Evolutionary conservation across 495 filamentous ascomycete genomes (phyloP).

Genomic region (Gamarada debralockiae): DNA sequence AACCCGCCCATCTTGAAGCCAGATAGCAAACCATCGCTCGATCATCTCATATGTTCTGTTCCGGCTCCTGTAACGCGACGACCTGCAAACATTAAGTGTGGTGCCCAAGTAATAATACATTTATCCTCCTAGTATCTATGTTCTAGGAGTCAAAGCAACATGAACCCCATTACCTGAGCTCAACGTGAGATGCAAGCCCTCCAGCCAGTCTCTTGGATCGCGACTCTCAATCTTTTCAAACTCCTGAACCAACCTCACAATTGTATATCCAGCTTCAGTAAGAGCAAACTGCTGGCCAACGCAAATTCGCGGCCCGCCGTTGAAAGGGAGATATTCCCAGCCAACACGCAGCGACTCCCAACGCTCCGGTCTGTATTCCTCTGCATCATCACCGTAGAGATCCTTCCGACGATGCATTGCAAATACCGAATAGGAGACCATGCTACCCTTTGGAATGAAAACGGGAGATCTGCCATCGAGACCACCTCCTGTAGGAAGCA

Average conservation of each 20-base stretch:
- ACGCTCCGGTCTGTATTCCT: slow-evolving; percentile 39
- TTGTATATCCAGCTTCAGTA: slow-evolving; percentile 70
- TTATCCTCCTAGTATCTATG: too few relatives aligned
- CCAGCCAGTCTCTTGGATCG: not conserved
- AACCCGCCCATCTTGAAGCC: too few relatives aligned
- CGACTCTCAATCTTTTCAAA: slow-evolving; percentile 54
- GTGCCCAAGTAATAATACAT: too few relatives aligned
- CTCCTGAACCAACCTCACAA: slow-evolving; percentile 64
- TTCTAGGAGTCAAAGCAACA: not conserved
- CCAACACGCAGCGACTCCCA: slow-evolving; percentile 53
- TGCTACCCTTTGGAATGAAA: slow-evolving; percentile 59
- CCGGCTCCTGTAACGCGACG: too few relatives aligned
- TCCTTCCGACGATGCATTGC: slow-evolving; percentile 72
- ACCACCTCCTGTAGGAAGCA: slow-evolving; percentile 74
- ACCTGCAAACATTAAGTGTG: too few relatives aligned
- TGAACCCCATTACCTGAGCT: not conserved
- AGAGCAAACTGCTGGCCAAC: slow-evolving; percentile 67
- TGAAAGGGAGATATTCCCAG: slow-evolving; percentile 49
- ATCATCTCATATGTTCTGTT: too few relatives aligned
- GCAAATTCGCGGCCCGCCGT: slow-evolving; percentile 69
- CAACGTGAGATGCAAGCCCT: not conserved
- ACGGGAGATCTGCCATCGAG: slow-evolving; percentile 62
- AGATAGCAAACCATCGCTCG: too few relatives aligned
- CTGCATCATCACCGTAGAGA: slow-evolving; percentile 45
- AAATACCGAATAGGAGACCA: slow-evolving; percentile 59